These are phyloP conservation scores for Aspergillus vadensis DNA, from an alignment of 2,329 filamentous ascomycete species.

Conservation along the genomic window DNA sequence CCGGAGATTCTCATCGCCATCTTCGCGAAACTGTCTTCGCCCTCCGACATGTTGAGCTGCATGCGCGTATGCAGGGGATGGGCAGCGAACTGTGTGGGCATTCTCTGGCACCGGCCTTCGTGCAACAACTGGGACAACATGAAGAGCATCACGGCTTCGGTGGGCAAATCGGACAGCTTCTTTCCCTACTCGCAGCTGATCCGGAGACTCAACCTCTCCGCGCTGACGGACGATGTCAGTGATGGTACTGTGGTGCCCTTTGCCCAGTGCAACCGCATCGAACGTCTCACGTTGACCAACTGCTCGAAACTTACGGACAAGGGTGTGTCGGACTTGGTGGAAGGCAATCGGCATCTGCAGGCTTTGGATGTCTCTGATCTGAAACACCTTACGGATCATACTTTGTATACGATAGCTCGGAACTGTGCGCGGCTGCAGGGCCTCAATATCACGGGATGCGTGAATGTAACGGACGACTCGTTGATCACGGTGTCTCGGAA, in stretches of 20 bases:
- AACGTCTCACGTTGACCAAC: slow-evolving; percentile 88
- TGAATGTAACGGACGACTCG: slow-evolving; percentile 81
- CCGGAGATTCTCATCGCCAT: slow-evolving; percentile 94
- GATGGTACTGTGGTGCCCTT: slow-evolving; percentile 87
- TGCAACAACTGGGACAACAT: slow-evolving; percentile 87
- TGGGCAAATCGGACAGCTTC: slow-evolving; percentile 71
- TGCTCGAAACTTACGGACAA: slow-evolving; percentile 82
- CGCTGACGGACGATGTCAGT: slow-evolving; percentile 73
- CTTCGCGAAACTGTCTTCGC: slow-evolving; percentile 77
- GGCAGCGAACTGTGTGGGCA: slow-evolving; percentile 87
- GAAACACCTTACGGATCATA: slow-evolving; percentile 76
- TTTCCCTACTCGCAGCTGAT: slow-evolving; percentile 90
- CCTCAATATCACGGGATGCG: slow-evolving; percentile 86
- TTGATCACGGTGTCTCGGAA: slow-evolving; percentile 76
- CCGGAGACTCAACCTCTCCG: slow-evolving; percentile 86
- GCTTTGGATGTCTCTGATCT: slow-evolving; percentile 88
- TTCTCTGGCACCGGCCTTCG: slow-evolving; percentile 91
- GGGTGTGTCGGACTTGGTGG: slow-evolving; percentile 76
- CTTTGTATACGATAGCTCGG: slow-evolving; percentile 74
- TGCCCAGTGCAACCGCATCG: slow-evolving; percentile 81
- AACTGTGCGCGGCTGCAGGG: slow-evolving; percentile 87
- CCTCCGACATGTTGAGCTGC: slow-evolving; percentile 78
- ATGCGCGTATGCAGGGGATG: slow-evolving; percentile 95
- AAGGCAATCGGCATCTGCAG: slow-evolving; percentile 76
- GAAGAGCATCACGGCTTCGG: slow-evolving; percentile 75